A percentile compares a stretch with the other conserved stretches of the same genome.
phyloP scores from a whole-genome alignment of 257 asterid species.

The Solanum tarijense region DNA sequence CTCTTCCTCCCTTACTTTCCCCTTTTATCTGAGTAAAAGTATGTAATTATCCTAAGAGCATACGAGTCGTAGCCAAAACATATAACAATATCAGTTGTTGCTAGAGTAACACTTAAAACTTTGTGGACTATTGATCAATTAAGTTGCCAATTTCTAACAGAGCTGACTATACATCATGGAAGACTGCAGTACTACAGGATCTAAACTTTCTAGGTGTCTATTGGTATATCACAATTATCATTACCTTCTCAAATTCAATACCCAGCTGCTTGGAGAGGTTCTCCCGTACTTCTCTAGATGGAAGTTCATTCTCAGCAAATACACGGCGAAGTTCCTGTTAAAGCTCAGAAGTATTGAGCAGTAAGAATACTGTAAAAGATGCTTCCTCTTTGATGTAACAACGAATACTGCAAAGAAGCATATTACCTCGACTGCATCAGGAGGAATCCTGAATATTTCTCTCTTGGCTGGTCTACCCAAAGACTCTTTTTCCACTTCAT shows the following conservation, averaged over 20 bases:
- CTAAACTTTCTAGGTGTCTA: neutral
- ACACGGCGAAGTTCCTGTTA: slow-evolving; percentile 80
- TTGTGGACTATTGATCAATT: neutral
- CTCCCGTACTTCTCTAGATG: slow-evolving; percentile 57
- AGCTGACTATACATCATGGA: neutral
- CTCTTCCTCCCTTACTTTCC: neutral
- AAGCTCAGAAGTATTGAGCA: slow-evolving; percentile 8
- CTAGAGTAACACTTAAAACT: neutral
- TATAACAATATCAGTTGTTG: neutral
- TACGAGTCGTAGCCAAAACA: neutral
- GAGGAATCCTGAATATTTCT: slow-evolving; percentile 66
- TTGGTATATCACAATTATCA: slow-evolving; percentile 4
- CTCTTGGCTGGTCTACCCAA: slow-evolving; percentile 31
- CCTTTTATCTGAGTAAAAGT: neutral
- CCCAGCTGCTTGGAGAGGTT: slow-evolving; percentile 70
- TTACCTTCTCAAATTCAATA: slow-evolving; percentile 79
- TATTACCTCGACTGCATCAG: slow-evolving; percentile 69
- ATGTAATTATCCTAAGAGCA: neutral
- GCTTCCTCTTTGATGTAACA: neutral
- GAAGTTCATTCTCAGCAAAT: slow-evolving; percentile 92
- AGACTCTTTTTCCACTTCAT: slow-evolving; percentile 22
- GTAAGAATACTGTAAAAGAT: slow-evolving; percentile 6
- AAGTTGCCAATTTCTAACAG: neutral
- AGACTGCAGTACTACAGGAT: neutral
- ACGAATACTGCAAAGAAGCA: neutral